Percentiles rank a stretch among this genome's conserved stretches.
phyloP scores from a whole-genome alignment of 2,329 filamentous ascomycete genomes.

The Colletotrichum horii region DNA sequence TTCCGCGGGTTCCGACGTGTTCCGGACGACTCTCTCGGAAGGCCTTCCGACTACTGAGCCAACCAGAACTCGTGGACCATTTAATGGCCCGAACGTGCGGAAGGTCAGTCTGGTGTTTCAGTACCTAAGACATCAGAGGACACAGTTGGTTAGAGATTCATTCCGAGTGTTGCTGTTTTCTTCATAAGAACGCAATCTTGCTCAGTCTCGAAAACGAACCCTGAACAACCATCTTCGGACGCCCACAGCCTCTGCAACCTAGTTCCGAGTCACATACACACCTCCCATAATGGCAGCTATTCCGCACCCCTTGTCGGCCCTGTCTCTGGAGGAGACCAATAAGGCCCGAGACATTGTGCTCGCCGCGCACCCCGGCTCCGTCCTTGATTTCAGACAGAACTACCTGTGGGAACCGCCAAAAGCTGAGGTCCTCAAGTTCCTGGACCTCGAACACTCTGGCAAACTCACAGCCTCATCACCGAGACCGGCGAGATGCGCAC shows the following conservation, averaged over 20 bases:
- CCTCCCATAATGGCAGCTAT: constrained; percentile 15
- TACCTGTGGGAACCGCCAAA: constrained; percentile 52
- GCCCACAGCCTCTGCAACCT: not conserved
- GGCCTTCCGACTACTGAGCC: not conserved
- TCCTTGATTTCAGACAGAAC: constrained; percentile 47
- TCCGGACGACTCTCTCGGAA: not conserved
- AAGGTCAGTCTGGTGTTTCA: not conserved
- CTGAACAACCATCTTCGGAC: not conserved
- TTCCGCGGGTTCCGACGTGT: not conserved
- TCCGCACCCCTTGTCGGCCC: constrained; percentile 37
- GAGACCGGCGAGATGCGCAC: constrained; percentile 39
- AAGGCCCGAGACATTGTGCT: constrained; percentile 39
- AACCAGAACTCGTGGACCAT: not conserved
- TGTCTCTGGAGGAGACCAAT: constrained; percentile 33
- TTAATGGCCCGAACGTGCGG: not conserved
- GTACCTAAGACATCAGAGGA: not conserved
- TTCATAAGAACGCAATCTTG: not conserved
- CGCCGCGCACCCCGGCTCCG: constrained; percentile 29
- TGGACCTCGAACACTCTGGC: constrained; percentile 44
- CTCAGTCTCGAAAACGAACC: not conserved
- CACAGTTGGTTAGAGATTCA: not conserved
- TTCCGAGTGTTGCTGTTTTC: not conserved
- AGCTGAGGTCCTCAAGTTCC: constrained; percentile 41
- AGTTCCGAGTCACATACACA: not conserved
- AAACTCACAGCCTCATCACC: constrained; percentile 27